Conservation (phyloP, 2,329 filamentous ascomycete species). For the Fusarium sp. region DNA sequence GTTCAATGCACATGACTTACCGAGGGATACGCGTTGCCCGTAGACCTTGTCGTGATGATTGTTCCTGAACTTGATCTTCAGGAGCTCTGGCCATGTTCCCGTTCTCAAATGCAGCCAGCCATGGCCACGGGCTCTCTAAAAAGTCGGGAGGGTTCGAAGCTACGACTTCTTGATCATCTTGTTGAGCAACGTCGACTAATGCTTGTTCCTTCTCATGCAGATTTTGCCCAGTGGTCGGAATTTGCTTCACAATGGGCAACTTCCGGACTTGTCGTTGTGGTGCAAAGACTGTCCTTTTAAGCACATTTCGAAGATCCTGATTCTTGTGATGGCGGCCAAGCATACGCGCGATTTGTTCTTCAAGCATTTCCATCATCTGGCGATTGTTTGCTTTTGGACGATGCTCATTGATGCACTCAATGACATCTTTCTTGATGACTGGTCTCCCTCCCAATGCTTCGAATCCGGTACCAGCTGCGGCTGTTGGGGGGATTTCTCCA, state of each 20-base stretch:
- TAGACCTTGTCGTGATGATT: background rate
- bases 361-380: slow-evolving; percentile 45
- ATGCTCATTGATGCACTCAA: slow-evolving; percentile 56
- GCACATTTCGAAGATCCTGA: background rate
- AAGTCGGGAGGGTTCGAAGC: background rate
- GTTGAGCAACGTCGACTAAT: background rate
- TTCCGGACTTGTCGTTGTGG: background rate
- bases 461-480: slow-evolving; percentile 65
- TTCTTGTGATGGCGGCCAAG: slow-evolving; percentile 3
- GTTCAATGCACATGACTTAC: background rate
- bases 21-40: slow-evolving; percentile 25
- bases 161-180: background rate
- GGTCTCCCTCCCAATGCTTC: slow-evolving; percentile 58
- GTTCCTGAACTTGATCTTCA: background rate
- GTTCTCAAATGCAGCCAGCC: slow-evolving; percentile 10
- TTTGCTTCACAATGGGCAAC: slow-evolving; percentile 18
- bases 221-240: background rate
- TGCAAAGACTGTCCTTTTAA: background rate
- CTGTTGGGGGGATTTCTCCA: slow-evolving; percentile 62
- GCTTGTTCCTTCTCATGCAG: background rate
- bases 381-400: slow-evolving; percentile 43
- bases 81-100: background rate
- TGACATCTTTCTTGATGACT: slow-evolving; percentile 52
- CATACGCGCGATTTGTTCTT: slow-evolving; percentile 43
- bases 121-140: slow-evolving; percentile 19